Evolutionary conservation across 768 basidiomycete genomes (phyloP), one percentile per base, ranked within the genome.

Genomic region (Suillus tomentosus): DNA sequence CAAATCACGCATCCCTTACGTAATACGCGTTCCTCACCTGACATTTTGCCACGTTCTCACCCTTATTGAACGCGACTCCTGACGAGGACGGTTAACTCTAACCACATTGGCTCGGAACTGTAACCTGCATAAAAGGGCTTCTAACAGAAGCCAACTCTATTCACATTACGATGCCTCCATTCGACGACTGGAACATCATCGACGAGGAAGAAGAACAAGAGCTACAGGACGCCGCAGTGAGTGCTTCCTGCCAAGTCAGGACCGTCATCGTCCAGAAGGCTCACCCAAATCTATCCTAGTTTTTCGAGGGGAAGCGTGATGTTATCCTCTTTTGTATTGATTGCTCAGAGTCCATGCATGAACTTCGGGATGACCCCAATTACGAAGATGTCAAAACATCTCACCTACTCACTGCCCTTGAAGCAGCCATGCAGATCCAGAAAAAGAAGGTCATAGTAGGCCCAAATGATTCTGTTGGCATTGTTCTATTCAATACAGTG

Each of bases 261-360:
- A 36, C 36, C 31, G 31, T 31, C 54, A 43, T 57, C 47, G 31
- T 22, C 61, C 60, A 47, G 19, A 39, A 36, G 31, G 27, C 27
- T 40, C 57, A 40, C 19, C 3, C 10, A 1, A 13, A 19, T 13
- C 5, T 36, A 19, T 3, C 57, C 43, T 63, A 92, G 91, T 81
- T 82, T 64, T 84, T 85, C 66, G 91, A 93, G 66, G 86, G 86
- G 60, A 88, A 89, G 67, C 85, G 85, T 65, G 95, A 98, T 70
- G 92, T 95, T 39, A 90, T 96, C 54, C 77, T 99, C n/a, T 97
- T 98, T 79, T 92, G 91, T 74, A 94, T 99, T 64, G 96, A 99
- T 76, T 94, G 93, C 66, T 96, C 96, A 0, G 80, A 85, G 61
- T 92, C 94, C 13, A 98, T 99, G 96, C 88, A 91, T 31, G 81